phyloP scores from a whole-genome alignment of 2,329 filamentous ascomycete genomes.

The Aspergillus sojae region DNA sequence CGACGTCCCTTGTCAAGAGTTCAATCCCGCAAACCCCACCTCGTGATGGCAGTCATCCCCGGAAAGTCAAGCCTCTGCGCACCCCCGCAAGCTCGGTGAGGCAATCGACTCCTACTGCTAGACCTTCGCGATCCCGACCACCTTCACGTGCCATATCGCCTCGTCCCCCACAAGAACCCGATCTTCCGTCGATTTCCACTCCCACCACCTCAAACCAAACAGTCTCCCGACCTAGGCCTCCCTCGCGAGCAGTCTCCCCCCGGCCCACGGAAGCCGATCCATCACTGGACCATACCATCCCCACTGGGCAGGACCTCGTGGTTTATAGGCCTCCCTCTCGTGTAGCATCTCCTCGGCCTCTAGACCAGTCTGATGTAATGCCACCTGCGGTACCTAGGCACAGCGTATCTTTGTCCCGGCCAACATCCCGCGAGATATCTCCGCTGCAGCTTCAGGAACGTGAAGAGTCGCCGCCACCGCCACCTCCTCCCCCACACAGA shows the following conservation, averaged over 20 bases:
- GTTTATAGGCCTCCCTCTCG: constrained; percentile 14
- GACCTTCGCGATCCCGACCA: constrained; percentile 36
- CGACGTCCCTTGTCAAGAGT: constrained; percentile 40
- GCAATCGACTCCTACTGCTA: constrained; percentile 39
- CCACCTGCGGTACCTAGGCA: constrained; percentile 18
- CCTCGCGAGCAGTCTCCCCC: constrained; percentile 27
- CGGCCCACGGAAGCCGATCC: constrained; percentile 12
- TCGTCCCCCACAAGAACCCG: constrained; percentile 20
- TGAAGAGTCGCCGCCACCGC: constrained; percentile 77
- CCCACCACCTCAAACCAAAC: not conserved
- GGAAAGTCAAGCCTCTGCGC: constrained; percentile 36
- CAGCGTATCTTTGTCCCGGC: constrained; percentile 12
- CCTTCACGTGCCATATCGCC: constrained; percentile 33
- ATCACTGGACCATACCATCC: constrained; percentile 21
- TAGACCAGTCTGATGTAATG: constrained; percentile 9
- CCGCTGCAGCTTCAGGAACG: constrained; percentile 48
- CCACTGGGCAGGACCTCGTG: constrained; percentile 12
- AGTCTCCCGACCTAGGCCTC: constrained; percentile 18
- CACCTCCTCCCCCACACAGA: constrained; percentile 78
- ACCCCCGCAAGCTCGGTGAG: constrained; percentile 43
- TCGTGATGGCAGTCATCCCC: constrained; percentile 36
- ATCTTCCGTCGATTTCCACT: constrained; percentile 15
- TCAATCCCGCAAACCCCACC: constrained; percentile 40
- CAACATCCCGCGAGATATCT: constrained; percentile 28
- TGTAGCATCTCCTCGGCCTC: constrained; percentile 18